Evolutionary conservation across 768 basidiomycete genomes (phyloP), one percentile per base, ranked within the genome.

Genomic region (Russula compacta): DNA sequence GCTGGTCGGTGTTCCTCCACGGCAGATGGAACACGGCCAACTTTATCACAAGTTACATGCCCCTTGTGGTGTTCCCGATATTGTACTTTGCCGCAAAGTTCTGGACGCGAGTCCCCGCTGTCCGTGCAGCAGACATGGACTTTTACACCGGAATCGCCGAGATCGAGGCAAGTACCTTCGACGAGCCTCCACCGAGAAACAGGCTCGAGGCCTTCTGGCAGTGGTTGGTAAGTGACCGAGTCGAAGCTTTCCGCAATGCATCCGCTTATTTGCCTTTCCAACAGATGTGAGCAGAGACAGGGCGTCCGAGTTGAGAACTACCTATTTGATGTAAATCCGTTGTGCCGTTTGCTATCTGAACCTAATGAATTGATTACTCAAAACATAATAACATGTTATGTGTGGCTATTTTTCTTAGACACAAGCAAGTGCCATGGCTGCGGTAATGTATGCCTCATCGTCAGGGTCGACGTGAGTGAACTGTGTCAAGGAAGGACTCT

Each of bases 1-100:
- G 76, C 14, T 82, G 73, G 70, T 58, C 64, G 2, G 81, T 84
- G 46, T 86, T 85, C 77, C 73, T 84, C 53, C 73, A 71, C 55
- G 75, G 71, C 29, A 63, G 73, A 0, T 86, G 84, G 90, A 69
- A 70, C 32, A 77, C 76, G 4, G 83, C 81, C 35, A 78, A 72
- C n/a, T 95, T 95, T 67, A 78, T 95, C 56, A 92, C 92, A 24
- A 91, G 83, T 71, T 97, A 95, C 72, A 70, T 93, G 47, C 89
- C 87, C 21, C 59, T 74, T 47, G 59, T 69, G n/a, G 56, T 85
- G 36, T 92, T 93, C 83, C 90, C 91, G 19, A 55, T 93, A 53
- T 69, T 95, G 40, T 95, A 89, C 72, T 8, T 78, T 40, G 78
- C 73, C 17, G 81, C 84, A 61, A 82, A 81, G 68, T 62, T 86